Percentiles rank a stretch among this genome's conserved stretches.
Conservation (phyloP, 495 filamentous ascomycete species). For the Podospora tetraspora region DNA sequence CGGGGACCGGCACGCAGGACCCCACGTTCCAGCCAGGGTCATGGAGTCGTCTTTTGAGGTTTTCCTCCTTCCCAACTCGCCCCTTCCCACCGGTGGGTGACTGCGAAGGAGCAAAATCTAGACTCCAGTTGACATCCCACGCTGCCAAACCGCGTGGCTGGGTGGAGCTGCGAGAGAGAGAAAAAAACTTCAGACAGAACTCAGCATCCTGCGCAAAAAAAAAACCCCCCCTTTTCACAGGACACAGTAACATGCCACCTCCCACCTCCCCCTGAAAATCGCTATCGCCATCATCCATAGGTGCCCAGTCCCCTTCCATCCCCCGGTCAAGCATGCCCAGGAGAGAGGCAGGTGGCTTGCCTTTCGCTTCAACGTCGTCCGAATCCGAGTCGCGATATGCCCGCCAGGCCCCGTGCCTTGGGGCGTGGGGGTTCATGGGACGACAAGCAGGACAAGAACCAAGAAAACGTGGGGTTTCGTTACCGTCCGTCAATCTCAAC, state of each 20-base stretch:
- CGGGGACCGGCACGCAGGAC: background rate
- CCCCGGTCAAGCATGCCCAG: background rate
- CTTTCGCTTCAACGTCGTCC: background rate
- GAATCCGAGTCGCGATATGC: background rate
- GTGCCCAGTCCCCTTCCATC: too few relatives aligned
- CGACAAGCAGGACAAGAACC: too few relatives aligned
- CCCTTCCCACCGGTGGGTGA: background rate
- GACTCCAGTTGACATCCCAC: too few relatives aligned
- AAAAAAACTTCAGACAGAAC: background rate
- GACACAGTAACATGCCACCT: background rate
- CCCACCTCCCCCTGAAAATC: background rate
- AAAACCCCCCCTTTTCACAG: background rate
- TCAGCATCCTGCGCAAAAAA: background rate
- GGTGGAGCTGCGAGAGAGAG: background rate
- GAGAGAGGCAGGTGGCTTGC: background rate
- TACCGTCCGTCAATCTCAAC: background rate
- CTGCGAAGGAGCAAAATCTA: too few relatives aligned
- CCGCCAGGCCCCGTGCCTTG: too few relatives aligned
- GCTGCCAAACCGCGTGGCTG: background rate
- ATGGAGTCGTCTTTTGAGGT: background rate
- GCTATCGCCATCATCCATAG: background rate
- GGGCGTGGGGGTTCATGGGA: background rate
- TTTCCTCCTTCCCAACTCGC: background rate
- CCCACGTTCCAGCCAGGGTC: background rate
- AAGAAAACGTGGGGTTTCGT: too few relatives aligned